Evolutionary conservation across 208 protist genomes (phyloP).

Genomic region (Herpetomonas muscarum): DNA sequence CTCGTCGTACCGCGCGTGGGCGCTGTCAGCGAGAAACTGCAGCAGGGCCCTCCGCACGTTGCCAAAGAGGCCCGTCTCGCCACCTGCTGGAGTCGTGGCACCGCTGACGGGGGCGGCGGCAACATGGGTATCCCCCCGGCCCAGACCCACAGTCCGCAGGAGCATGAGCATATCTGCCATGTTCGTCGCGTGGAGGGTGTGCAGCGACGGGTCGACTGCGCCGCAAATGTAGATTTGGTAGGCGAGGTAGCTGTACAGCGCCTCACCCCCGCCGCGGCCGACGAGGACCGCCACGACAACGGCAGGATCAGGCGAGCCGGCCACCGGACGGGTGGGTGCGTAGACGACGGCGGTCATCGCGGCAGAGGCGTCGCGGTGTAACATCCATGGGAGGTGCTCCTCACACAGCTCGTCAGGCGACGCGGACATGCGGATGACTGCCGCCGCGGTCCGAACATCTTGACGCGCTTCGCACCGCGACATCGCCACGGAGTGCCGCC

Average conservation of each 20-base stretch:
- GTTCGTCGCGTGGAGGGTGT: constrained; percentile 35
- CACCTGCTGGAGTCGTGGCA: constrained; percentile 18
- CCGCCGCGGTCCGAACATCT: constrained; percentile 21
- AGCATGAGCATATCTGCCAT: constrained; percentile 23
- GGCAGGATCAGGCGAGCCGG: background rate
- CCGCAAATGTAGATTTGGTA: constrained; percentile 17
- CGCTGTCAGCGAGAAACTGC: constrained; percentile 25
- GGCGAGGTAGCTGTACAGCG: constrained; percentile 20
- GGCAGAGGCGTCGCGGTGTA: constrained; percentile 10
- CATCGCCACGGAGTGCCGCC: constrained; percentile 20
- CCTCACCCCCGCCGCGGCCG: constrained; percentile 2
- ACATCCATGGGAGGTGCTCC: constrained; percentile 46
- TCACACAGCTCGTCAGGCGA: constrained; percentile 12
- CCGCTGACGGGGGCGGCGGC: constrained; percentile 8
- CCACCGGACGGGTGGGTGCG: background rate
- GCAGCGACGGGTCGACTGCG: constrained; percentile 17
- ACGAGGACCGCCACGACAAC: constrained; percentile 5
- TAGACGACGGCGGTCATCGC: constrained; percentile 11
- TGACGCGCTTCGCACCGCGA: constrained; percentile 16
- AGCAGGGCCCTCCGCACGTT: constrained; percentile 29
- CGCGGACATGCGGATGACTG: constrained; percentile 11
- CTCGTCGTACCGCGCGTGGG: constrained; percentile 23
- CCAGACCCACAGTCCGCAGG: constrained; percentile 15
- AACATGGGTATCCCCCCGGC: constrained; percentile 14
- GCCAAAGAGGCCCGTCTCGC: constrained; percentile 38